These are phyloP conservation scores for Podochytrium sp. DNA, from an alignment of 192 early-diverging fungal genomes.

Conservation along the genomic window DNA sequence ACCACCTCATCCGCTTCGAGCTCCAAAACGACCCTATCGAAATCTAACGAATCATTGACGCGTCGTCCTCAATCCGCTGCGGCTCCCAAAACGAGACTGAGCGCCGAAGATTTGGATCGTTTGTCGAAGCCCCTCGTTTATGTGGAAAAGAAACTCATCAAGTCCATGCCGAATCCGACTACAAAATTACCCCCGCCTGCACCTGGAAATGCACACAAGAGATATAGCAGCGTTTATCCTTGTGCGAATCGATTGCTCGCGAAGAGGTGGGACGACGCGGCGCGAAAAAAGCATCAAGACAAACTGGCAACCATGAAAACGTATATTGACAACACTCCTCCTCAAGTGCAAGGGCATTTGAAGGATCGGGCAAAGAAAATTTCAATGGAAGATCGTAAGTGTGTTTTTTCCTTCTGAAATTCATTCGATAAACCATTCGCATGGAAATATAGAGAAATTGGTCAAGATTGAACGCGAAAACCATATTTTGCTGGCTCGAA, in stretches of 20 bases:
- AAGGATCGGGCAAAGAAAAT: slow-evolving; percentile 39
- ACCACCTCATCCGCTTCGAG: not conserved
- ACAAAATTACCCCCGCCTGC: slow-evolving; percentile 40
- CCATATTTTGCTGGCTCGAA: slow-evolving; percentile 49
- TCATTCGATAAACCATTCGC: not conserved
- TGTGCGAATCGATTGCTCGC: slow-evolving; percentile 51
- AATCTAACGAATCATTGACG: not conserved
- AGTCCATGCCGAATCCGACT: not conserved
- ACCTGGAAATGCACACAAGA: slow-evolving; percentile 42
- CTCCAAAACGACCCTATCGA: not conserved
- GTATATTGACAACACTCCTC: slow-evolving; percentile 44
- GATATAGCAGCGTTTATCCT: slow-evolving; percentile 45
- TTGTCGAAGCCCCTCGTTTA: slow-evolving; percentile 7
- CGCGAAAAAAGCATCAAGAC: slow-evolving; percentile 41
- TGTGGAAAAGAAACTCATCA: not conserved
- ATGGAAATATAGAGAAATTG: slow-evolving; percentile 33
- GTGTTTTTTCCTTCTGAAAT: not conserved
- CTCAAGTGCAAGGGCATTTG: slow-evolving; percentile 44
- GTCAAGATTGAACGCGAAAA: slow-evolving; percentile 48
- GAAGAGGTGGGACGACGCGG: slow-evolving; percentile 55
- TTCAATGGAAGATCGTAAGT: slow-evolving; percentile 37
- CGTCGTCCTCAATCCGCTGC: not conserved
- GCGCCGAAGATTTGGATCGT: slow-evolving; percentile 10
- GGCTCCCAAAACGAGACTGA: not conserved
- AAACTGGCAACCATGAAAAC: slow-evolving; percentile 54